Conservation (phyloP, 2,329 filamentous ascomycete genomes). For the Zymoseptoria pseudotritici region DNA sequence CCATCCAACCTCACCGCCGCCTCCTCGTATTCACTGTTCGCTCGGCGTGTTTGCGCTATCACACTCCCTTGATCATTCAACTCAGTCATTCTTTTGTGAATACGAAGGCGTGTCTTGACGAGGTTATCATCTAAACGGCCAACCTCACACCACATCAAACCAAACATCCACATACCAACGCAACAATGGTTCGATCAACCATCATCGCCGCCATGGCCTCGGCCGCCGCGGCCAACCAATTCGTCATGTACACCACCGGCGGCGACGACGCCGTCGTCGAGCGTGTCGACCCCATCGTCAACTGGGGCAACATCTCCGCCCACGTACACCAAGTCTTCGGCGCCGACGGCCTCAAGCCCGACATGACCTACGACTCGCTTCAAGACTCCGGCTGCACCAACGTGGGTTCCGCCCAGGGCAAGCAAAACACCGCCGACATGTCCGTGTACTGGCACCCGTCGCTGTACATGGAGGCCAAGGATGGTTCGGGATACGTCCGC, state of each 20-base stretch:
- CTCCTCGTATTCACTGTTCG: background rate
- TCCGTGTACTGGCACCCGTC: slow-evolving; percentile 72
- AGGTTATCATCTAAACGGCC: background rate
- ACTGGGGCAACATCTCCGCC: slow-evolving; percentile 46
- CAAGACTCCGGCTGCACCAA: slow-evolving; percentile 48
- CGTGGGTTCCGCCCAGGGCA: slow-evolving; percentile 18
- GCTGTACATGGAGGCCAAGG: slow-evolving; percentile 59
- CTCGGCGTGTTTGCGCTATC: background rate
- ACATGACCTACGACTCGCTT: slow-evolving; percentile 55
- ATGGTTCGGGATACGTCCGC: slow-evolving; percentile 52
- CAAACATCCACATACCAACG: background rate
- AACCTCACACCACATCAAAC: background rate
- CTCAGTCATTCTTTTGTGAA: background rate
- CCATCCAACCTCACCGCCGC: background rate
- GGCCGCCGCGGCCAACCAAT: slow-evolving; percentile 15
- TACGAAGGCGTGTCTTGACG: background rate
- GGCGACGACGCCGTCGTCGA: slow-evolving; percentile 40
- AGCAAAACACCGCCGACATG: slow-evolving; percentile 50
- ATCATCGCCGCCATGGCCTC: slow-evolving; percentile 11
- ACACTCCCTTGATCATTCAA: background rate
- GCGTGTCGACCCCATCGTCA: slow-evolving; percentile 61
- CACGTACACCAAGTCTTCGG: slow-evolving; percentile 68
- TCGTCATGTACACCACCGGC: slow-evolving; percentile 22
- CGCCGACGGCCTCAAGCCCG: slow-evolving; percentile 57
- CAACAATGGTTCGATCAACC: slow-evolving; percentile 2